Evolutionary conservation across 176 grass and related monocot genomes (phyloP), one percentile per base, ranked within the genome.

Genomic region (Eleusine coracana): DNA sequence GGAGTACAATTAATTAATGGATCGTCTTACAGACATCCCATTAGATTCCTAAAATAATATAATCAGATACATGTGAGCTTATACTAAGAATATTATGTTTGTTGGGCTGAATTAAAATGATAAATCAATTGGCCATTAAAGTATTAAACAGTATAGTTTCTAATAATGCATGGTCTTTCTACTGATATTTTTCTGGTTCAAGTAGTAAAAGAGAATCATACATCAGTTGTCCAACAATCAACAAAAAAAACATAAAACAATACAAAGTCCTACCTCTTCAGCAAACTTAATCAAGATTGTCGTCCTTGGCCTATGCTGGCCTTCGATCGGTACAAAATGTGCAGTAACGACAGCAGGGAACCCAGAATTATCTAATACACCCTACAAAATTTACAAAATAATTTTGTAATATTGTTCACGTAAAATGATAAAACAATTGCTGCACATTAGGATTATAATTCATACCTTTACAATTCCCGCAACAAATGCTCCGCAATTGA

Each of bases 211-310:
- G 51, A 31, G 46, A 41, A 2, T 2, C 15, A 69, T 20, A 39
- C 50, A 54, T 76, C 34, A 70, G 75, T 70, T 11, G 48, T 80
- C 18, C 63, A 73, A 62, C 31, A 34, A 34, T 34, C 31, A 34
- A 34, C 7, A 62, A 48, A 69, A 78, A 34, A 70, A 71, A 51
- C 75, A 63, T 64, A 72, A 56, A 86, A 73, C 5, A 44, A 77
- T 29, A 71, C 16, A 81, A 16, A 71, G 15, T 71, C 39, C 17
- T 84, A 98, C 95, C 95, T 98, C 95, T 88, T 93, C 95, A 67
- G 92, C 88, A 91, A 98, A 98, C 79, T 93, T 98, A 80, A 98
- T 95, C 84, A 98, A 88, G 68, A 98, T 98, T 70, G 95, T 98
- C 13, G 92, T 98, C 70, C 95, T 90, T 67, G 95, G 90, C 78